A percentile compares a stretch with the other conserved stretches of the same genome.
These are phyloP conservation scores for Poteriospumella lacustris DNA, from an alignment of 108 stramenopile genomes.

Conservation along the genomic window DNA sequence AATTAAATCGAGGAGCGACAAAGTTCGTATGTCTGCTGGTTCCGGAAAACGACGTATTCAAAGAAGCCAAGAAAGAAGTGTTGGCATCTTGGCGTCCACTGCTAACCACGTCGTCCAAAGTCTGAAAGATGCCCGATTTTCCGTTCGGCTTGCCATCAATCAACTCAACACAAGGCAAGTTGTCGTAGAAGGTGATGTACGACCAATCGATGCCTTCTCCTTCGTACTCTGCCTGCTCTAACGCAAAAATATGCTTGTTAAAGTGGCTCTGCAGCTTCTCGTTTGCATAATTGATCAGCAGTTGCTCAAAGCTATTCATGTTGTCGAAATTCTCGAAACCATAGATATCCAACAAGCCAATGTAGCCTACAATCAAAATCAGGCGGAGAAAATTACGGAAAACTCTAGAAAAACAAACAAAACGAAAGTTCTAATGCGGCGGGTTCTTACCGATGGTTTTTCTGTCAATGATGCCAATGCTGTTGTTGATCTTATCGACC, in stretches of 20 bases:
- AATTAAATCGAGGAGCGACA: constrained; percentile 77
- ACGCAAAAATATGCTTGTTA: constrained; percentile 87
- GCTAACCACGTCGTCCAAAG: constrained; percentile 64
- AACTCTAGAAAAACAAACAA: background rate
- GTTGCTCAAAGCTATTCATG: constrained; percentile 85
- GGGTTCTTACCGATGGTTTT: background rate
- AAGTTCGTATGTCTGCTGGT: constrained; percentile 63
- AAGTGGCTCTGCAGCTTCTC: constrained; percentile 62
- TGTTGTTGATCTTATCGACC: constrained; percentile 39
- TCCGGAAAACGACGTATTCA: constrained; percentile 27
- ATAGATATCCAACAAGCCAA: constrained; percentile 93
- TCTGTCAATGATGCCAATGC: background rate
- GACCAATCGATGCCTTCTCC: constrained; percentile 90
- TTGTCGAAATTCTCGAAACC: constrained; percentile 88
- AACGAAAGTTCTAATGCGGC: background rate
- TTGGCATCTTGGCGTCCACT: constrained; percentile 8
- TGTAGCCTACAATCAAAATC: constrained; percentile 45
- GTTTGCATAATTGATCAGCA: constrained; percentile 91
- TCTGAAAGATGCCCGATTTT: constrained; percentile 65
- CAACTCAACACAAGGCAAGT: constrained; percentile 86
- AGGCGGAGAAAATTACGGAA: background rate
- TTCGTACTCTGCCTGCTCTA: constrained; percentile 82
- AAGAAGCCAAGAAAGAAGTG: background rate
- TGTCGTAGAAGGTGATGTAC: constrained; percentile 95
- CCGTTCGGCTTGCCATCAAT: constrained; percentile 74